Base-by-base conservation (phyloP, 345 rosid species). In the Eucalyptus globulus region DNA sequence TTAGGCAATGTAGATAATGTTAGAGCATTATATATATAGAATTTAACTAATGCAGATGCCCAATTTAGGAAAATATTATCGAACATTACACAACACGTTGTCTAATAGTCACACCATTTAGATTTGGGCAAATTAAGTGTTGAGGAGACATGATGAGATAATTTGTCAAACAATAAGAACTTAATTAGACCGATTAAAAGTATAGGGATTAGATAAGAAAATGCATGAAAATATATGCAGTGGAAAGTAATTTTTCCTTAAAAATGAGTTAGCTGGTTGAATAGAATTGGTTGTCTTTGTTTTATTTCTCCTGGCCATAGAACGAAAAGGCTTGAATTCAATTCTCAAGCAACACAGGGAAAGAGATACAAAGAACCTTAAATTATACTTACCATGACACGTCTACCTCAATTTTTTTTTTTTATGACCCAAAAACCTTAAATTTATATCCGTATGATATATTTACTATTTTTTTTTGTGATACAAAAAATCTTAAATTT, bases 341-440 rank as follows among this genome's bases (percentile, higher is more conserved):
- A 27, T 60, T 60, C 69, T 27, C 31, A 60, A 60, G 69, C 16
- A 62, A 62, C 69, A 56, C 24, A 19, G 29, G 29, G 62, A 56
- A 56, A 56, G 27, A 56, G 29, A 22, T 9, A 56, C 62, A 22
- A 56, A 24, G 11, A 56, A 56, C 1, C 62, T 56, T 56, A 56
- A 56, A 22, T 56, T 56, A 24, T 2, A 10, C 3, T 10, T 9
- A 56, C 29, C 62, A 8, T 22, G 22, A 56, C 26, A 54, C 0
- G 5, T 54, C 3, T 56, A 54, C 2, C 60, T 54, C 0, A 0
- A 9, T 1, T 13, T 49, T 8, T 1, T 13, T 49, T 8, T 54
- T 54, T 54, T 56, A 2, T 2, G 29, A 0, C 6, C 4, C 29
- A 56, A 56, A 56, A 56, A 9, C 0, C 13, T 1, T 24, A 22